Conservation (phyloP, 495 filamentous ascomycete species). For the Daldinia grandis region DNA sequence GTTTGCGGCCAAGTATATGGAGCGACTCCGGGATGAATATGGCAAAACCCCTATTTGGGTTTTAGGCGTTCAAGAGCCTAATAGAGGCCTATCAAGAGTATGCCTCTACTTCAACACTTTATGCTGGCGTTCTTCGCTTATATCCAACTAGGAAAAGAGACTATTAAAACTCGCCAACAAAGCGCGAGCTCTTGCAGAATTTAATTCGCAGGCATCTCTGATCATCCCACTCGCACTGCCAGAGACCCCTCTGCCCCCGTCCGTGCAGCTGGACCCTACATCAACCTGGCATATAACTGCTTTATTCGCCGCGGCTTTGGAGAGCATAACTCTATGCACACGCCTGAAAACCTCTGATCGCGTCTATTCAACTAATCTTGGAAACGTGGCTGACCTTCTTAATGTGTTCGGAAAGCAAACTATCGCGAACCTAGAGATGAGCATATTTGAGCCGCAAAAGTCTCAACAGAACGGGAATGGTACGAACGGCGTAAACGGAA, state of each 20-base stretch:
- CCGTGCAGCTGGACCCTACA: slow-evolving; percentile 67
- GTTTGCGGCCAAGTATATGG: slow-evolving; percentile 80
- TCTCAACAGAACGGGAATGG: slow-evolving; percentile 36
- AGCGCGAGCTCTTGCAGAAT: slow-evolving; percentile 70
- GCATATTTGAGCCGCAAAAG: slow-evolving; percentile 39
- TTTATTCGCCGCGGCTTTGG: slow-evolving; percentile 77
- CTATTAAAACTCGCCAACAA: slow-evolving; percentile 68
- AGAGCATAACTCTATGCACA: slow-evolving; percentile 81
- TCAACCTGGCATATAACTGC: slow-evolving; percentile 86
- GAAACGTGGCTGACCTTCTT: slow-evolving; percentile 73
- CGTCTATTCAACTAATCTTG: slow-evolving; percentile 57
- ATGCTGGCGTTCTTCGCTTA: slow-evolving; percentile 4
- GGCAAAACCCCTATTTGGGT: slow-evolving; percentile 86
- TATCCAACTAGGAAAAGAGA: slow-evolving; percentile 61
- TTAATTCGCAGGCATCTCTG: slow-evolving; percentile 75
- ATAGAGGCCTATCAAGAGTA: slow-evolving; percentile 64
- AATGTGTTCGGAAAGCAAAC: slow-evolving; percentile 81
- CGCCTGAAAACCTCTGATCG: slow-evolving; percentile 66
- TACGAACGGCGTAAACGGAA: slow-evolving; percentile 31
- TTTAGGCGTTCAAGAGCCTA: slow-evolving; percentile 79
- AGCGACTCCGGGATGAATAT: slow-evolving; percentile 86
- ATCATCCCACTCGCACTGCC: slow-evolving; percentile 80
- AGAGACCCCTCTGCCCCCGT: slow-evolving; percentile 63
- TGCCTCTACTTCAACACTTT: slow-evolving; percentile 11
- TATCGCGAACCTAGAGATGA: slow-evolving; percentile 77